Evolutionary conservation across 495 filamentous ascomycete species (phyloP).

Genomic region (Pyrenopolyporus hunteri): DNA sequence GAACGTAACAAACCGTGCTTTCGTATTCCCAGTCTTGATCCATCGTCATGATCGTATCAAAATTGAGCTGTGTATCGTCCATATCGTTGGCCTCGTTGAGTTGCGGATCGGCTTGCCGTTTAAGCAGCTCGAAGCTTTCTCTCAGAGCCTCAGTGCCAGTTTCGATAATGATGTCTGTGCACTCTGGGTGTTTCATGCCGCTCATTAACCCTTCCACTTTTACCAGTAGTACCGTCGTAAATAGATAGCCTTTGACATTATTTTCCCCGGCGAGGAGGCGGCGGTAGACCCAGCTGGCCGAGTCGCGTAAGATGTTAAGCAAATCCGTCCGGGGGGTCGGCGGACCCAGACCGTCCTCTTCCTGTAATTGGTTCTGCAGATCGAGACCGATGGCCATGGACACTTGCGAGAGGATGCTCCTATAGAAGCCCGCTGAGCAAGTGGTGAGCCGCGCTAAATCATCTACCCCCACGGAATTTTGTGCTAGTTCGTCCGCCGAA

Average conservation of each 20-base stretch:
- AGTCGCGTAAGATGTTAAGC: slow-evolving; percentile 53
- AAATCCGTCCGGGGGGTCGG: slow-evolving; percentile 54
- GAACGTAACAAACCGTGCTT: slow-evolving; percentile 7
- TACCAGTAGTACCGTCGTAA: slow-evolving; percentile 48
- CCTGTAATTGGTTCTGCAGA: slow-evolving; percentile 55
- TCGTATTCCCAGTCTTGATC: slow-evolving; percentile 30
- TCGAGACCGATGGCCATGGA: slow-evolving; percentile 54
- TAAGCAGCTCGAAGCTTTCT: slow-evolving; percentile 37
- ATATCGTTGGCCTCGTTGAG: neutral
- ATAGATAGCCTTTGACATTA: slow-evolving; percentile 62
- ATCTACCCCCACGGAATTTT: slow-evolving; percentile 24
- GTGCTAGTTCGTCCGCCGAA: neutral
- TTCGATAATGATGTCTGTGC: slow-evolving; percentile 41
- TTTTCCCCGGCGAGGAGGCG: slow-evolving; percentile 59
- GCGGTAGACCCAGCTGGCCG: slow-evolving; percentile 49
- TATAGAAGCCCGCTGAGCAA: slow-evolving; percentile 52
- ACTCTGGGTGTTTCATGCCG: slow-evolving; percentile 44
- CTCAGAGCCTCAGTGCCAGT: slow-evolving; percentile 44
- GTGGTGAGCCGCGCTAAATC: slow-evolving; percentile 46
- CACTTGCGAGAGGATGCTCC: slow-evolving; percentile 48
- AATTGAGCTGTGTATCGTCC: slow-evolving; percentile 11
- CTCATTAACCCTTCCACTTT: slow-evolving; percentile 53
- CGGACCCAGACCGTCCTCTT: slow-evolving; percentile 55
- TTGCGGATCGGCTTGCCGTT: slow-evolving; percentile 10
- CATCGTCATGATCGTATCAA: slow-evolving; percentile 26